phyloP scores from a whole-genome alignment of 2,329 filamentous ascomycete genomes.

The Botrytis elliptica region DNA sequence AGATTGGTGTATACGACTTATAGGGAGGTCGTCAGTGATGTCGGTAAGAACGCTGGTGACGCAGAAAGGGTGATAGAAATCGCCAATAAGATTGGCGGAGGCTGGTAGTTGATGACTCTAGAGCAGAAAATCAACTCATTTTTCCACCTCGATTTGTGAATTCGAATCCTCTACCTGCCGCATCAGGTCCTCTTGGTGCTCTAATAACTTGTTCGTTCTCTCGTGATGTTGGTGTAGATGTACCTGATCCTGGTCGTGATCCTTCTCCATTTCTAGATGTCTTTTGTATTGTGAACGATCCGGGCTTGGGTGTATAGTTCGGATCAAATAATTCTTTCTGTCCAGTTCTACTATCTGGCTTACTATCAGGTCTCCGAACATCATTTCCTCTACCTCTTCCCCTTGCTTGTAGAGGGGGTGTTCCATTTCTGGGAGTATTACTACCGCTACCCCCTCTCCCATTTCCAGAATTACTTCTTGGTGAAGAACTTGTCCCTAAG shows the following conservation, averaged over 20 bases:
- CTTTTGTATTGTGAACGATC: slow-evolving; percentile 46
- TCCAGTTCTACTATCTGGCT: slow-evolving; percentile 39
- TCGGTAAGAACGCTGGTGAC: slow-evolving; percentile 73
- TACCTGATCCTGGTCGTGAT: slow-evolving; percentile 43
- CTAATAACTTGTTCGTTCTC: slow-evolving; percentile 68
- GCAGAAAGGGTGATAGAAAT: slow-evolving; percentile 83
- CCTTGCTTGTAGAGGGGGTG: slow-evolving; percentile 56
- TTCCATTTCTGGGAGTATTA: slow-evolving; percentile 58
- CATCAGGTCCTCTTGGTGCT: slow-evolving; percentile 74
- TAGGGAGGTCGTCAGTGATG: slow-evolving; percentile 89
- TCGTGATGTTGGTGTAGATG: slow-evolving; percentile 51
- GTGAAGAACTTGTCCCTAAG: slow-evolving; percentile 64
- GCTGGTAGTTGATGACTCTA: slow-evolving; percentile 89
- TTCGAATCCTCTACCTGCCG: slow-evolving; percentile 73
- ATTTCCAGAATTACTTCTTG: slow-evolving; percentile 12
- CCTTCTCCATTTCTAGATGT: slow-evolving; percentile 42
- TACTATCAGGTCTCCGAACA: slow-evolving; percentile 31
- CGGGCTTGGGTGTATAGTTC: slow-evolving; percentile 64
- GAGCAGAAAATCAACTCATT: slow-evolving; percentile 44
- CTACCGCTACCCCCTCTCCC: slow-evolving; percentile 19
- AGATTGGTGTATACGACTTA: slow-evolving; percentile 83
- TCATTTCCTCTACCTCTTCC: slow-evolving; percentile 45
- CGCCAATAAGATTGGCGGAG: slow-evolving; percentile 86
- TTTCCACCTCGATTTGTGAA: slow-evolving; percentile 66
- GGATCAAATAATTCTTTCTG: slow-evolving; percentile 74